Conservation (phyloP, 2,329 filamentous ascomycete species). For the Aspergillus novofumigatus region DNA sequence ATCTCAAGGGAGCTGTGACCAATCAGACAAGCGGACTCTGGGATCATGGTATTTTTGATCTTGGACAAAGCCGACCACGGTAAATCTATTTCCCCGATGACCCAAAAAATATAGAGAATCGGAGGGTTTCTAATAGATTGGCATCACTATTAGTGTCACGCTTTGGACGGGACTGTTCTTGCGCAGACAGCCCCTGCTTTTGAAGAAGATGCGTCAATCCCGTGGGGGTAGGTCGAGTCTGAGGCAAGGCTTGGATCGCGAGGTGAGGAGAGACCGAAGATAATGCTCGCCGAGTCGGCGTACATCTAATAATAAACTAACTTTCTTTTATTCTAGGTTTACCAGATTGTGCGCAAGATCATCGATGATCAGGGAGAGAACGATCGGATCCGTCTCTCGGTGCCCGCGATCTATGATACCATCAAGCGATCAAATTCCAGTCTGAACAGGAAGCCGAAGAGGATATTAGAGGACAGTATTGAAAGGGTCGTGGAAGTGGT, state of each 20-base stretch:
- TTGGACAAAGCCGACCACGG: not conserved
- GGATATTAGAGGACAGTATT: constrained; percentile 76
- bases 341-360: constrained; percentile 73
- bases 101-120: constrained; percentile 10
- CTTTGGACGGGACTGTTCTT: not conserved
- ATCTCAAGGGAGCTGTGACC: not conserved
- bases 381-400: constrained; percentile 49
- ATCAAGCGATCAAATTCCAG: constrained; percentile 86
- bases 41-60: not conserved
- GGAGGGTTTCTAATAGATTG: not conserved
- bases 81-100: constrained; percentile 12
- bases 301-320: constrained; percentile 7
- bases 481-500: constrained; percentile 74
- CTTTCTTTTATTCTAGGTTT: constrained; percentile 49
- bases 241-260: constrained; percentile 59
- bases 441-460: constrained; percentile 76
- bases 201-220: constrained; percentile 31
- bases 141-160: not conserved
- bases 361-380: constrained; percentile 61
- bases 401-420: constrained; percentile 66
- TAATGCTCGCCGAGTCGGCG: not conserved
- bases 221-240: constrained; percentile 45
- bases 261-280: constrained; percentile 39
- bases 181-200: not conserved
- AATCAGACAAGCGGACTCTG: not conserved